These are phyloP conservation scores for Eucalyptus curtisii DNA, from an alignment of 345 rosid species.

Conservation along the genomic window DNA sequence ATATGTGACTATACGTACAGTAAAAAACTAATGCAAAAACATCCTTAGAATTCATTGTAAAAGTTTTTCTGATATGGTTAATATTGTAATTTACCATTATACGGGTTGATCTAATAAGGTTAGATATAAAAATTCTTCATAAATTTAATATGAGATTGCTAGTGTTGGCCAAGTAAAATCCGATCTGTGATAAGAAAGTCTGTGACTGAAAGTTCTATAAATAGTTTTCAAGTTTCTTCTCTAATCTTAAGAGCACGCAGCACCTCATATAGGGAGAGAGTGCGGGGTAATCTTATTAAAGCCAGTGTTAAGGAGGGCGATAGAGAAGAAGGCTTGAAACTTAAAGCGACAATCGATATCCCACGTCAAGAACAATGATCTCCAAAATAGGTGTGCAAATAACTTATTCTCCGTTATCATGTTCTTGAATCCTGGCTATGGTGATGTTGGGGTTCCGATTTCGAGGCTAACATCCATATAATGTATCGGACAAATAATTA, in stretches of 20 bases:
- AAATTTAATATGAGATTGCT: too few species aligned
- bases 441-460: background rate
- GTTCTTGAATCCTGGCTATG: background rate
- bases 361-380: background rate
- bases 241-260: too few species aligned
- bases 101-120: too few species aligned
- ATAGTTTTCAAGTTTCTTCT: too few species aligned
- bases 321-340: background rate
- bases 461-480: background rate
- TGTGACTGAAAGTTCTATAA: too few species aligned
- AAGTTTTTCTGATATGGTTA: too few species aligned
- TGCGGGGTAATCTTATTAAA: too few species aligned
- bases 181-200: rapidly evolving
- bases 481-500: background rate
- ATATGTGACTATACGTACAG: background rate
- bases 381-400: background rate
- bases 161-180: too few species aligned
- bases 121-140: too few species aligned
- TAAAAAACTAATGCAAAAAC: background rate
- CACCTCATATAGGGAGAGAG: too few species aligned
- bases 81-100: too few species aligned
- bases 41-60: background rate
- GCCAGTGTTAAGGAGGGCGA: background rate
- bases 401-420: background rate
- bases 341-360: too few species aligned